Percentiles rank a stretch among this genome's conserved stretches.
phyloP scores from a whole-genome alignment of 164 flowering plant species.

The Euptelea pleiosperma region DNA sequence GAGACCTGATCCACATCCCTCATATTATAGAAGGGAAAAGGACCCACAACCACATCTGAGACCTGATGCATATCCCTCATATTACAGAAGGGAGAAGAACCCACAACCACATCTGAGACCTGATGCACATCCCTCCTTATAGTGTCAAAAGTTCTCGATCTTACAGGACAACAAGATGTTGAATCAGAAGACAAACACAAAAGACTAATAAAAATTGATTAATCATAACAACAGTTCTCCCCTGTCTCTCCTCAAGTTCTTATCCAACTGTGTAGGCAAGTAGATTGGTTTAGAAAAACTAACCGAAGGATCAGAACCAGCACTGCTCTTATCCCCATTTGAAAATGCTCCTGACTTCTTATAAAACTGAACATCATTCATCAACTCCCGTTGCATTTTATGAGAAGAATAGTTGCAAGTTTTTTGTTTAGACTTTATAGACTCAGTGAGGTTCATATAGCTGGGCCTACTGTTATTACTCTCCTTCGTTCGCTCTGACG shows the following conservation, averaged over 20 bases:
- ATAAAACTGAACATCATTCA: slow-evolving; percentile 75
- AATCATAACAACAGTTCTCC: slow-evolving; percentile 31
- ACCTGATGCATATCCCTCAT: too few species aligned
- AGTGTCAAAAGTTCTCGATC: too few species aligned
- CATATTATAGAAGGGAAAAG: too few species aligned
- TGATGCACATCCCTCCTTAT: too few species aligned
- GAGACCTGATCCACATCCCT: too few species aligned
- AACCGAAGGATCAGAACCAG: slow-evolving; percentile 43
- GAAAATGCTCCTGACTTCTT: slow-evolving; percentile 40
- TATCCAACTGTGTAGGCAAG: slow-evolving; percentile 39
- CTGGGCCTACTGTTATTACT: slow-evolving; percentile 44
- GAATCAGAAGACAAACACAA: slow-evolving; percentile 24
- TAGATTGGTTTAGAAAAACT: slow-evolving; percentile 38
- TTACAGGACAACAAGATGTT: slow-evolving; percentile 61
- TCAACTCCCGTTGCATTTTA: slow-evolving; percentile 58
- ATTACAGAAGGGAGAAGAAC: too few species aligned
- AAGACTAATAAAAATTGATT: slow-evolving; percentile 2
- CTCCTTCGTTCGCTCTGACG: slow-evolving; percentile 49
- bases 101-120: too few species aligned
- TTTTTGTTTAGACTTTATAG: slow-evolving; percentile 78
- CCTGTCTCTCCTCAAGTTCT: slow-evolving; percentile 31
- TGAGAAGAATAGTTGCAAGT: slow-evolving; percentile 19
- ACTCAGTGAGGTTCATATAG: slow-evolving; percentile 75
- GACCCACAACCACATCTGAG: too few species aligned
- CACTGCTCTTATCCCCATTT: slow-evolving; percentile 54